A percentile compares a stretch with the other conserved stretches of the same genome.
phyloP scores from a whole-genome alignment of 345 rosid genomes.

The Pugionium cornutum region DNA sequence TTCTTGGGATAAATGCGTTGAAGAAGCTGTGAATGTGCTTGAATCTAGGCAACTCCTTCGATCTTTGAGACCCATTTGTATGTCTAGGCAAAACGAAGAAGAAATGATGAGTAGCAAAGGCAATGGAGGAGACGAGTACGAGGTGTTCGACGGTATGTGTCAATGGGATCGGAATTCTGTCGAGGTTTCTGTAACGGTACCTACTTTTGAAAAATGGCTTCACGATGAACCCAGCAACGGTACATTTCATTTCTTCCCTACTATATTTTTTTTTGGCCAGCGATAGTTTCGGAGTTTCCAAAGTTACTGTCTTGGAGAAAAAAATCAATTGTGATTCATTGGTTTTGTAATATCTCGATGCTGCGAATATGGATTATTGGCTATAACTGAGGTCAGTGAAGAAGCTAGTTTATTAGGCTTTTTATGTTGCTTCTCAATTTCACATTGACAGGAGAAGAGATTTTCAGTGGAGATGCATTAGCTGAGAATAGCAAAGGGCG shows the following conservation, averaged over 20 bases:
- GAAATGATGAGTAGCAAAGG: not conserved
- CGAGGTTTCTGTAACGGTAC: constrained; percentile 57
- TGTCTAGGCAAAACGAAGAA: constrained; percentile 36
- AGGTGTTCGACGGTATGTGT: constrained; percentile 74
- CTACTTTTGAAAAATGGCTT: constrained; percentile 78
- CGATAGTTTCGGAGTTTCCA: constrained; percentile 39
- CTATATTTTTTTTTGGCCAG: constrained; percentile 3
- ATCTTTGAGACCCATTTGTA: constrained; percentile 73
- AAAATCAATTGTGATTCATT: no score
- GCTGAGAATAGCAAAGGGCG: constrained; percentile 26
- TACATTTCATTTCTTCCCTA: constrained; percentile 25
- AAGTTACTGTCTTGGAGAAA: not conserved
- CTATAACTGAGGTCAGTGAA: not conserved
- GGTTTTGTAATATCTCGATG: no score
- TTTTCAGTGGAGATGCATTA: constrained; percentile 38
- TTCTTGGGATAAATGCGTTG: constrained; percentile 75
- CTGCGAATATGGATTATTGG: no score
- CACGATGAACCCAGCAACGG: constrained; percentile 80
- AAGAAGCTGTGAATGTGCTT: constrained; percentile 69
- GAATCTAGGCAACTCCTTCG: constrained; percentile 66
- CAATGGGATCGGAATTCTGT: constrained; percentile 83
- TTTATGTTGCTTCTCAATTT: no score
- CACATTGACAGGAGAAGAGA: constrained; percentile 62
- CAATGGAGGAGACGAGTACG: constrained; percentile 40
- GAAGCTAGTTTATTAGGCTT: not conserved